phyloP scores from a whole-genome alignment of 2,329 filamentous ascomycete genomes.

The Furcasterigmium furcatum region DNA sequence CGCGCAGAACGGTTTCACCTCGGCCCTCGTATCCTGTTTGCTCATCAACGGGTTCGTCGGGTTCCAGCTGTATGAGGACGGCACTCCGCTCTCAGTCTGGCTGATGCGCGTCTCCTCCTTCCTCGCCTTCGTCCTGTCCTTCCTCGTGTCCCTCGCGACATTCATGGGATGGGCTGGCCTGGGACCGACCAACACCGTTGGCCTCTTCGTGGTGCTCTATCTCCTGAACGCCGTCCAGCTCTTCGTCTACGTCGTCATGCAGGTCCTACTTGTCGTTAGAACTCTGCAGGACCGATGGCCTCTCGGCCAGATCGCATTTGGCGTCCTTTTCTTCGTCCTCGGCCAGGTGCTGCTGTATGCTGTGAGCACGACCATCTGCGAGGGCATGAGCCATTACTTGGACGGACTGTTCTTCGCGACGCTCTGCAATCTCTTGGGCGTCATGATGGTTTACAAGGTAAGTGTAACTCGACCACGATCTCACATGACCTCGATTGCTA shows the following conservation, averaged over 20 bases:
- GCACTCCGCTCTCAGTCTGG: constrained; percentile 91
- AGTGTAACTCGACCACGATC: constrained; percentile 9
- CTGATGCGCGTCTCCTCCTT: constrained; percentile 76
- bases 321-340: constrained; percentile 84
- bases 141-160: constrained; percentile 83
- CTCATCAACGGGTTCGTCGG: constrained; percentile 98
- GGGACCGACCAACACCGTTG: constrained; percentile 79
- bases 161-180: constrained; percentile 91
- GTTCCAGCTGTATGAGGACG: constrained; percentile 97
- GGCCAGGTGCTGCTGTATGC: constrained; percentile 93
- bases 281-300: constrained; percentile 96
- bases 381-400: constrained; percentile 82
- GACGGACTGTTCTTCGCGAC: constrained; percentile 95
- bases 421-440: constrained; percentile 85
- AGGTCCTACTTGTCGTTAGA: constrained; percentile 81
- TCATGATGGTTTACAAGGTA: constrained; percentile 99
- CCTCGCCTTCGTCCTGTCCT: constrained; percentile 80
- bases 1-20: constrained; percentile 79
- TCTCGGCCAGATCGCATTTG: constrained; percentile 85
- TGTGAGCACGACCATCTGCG: constrained; percentile 82
- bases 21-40: constrained; percentile 82
- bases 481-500: constrained; percentile 7
- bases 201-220: constrained; percentile 89
- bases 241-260: constrained; percentile 80
- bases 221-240: constrained; percentile 85